Conservation (phyloP, 192 early-diverging fungal genomes). For the Coemansia sp. region DNA sequence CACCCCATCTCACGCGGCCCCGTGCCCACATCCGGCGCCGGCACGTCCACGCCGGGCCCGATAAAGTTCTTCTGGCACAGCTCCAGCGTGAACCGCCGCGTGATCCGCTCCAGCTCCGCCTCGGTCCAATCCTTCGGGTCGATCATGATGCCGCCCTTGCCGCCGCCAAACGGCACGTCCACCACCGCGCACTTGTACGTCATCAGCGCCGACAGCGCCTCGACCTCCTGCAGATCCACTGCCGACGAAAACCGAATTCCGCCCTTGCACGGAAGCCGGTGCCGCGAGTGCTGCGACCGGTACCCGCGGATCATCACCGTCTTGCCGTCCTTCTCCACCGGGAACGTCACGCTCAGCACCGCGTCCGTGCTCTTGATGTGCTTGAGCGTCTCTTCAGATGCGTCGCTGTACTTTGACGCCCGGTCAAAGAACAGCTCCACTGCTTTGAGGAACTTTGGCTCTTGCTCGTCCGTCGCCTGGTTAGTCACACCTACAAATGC, state of each 20-base stretch:
- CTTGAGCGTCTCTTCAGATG: slow-evolving; percentile 57
- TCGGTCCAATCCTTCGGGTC: slow-evolving; percentile 75
- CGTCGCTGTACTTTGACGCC: slow-evolving; percentile 65
- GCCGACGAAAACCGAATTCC: slow-evolving; percentile 78
- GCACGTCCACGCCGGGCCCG: slow-evolving; percentile 78
- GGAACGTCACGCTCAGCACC: slow-evolving; percentile 74
- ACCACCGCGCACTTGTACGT: slow-evolving; percentile 86
- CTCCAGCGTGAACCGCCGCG: slow-evolving; percentile 78
- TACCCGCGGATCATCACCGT: slow-evolving; percentile 73
- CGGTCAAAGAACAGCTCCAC: slow-evolving; percentile 72
- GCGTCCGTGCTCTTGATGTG: slow-evolving; percentile 73
- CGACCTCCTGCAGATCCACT: slow-evolving; percentile 80
- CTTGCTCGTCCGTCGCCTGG: slow-evolving; percentile 59
- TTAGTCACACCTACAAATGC: slow-evolving; percentile 24
- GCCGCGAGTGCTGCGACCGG: slow-evolving; percentile 82
- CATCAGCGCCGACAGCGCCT: slow-evolving; percentile 80
- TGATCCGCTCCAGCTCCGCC: slow-evolving; percentile 75
- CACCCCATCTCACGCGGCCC: slow-evolving; percentile 81
- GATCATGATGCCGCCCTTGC: slow-evolving; percentile 82
- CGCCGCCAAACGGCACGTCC: slow-evolving; percentile 78
- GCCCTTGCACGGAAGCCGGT: slow-evolving; percentile 76
- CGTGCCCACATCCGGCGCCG: slow-evolving; percentile 82
- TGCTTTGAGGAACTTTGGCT: slow-evolving; percentile 69
- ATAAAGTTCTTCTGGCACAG: slow-evolving; percentile 86
- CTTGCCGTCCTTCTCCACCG: slow-evolving; percentile 67